Percentiles rank a stretch among this genome's conserved stretches.
phyloP scores from a whole-genome alignment of 768 basidiomycete species.

The Podaxis rugospora region DNA sequence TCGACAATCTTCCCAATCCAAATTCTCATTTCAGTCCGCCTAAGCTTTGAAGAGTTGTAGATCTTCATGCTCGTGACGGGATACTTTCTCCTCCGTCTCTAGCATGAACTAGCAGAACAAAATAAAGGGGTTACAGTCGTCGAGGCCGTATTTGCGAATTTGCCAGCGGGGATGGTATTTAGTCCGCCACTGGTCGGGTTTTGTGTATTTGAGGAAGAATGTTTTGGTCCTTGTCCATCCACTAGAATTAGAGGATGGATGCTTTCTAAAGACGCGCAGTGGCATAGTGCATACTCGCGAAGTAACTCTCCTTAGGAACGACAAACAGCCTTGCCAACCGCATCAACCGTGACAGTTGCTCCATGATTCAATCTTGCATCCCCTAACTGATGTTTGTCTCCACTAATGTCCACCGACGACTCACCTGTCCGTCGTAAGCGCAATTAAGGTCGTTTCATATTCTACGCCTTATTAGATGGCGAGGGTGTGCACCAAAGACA shows the following conservation, averaged over 20 bases:
- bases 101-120: not conserved
- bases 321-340: no score
- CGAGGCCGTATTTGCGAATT: conserved; percentile 6
- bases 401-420: no score
- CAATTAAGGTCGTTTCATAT: no score
- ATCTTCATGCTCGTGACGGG: not conserved
- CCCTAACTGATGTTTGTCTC: no score
- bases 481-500: no score
- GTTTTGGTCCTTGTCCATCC: not conserved
- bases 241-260: not conserved
- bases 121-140: not conserved
- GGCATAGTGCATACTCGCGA: no score
- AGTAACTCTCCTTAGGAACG: not conserved
- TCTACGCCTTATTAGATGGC: no score
- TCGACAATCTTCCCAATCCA: not conserved
- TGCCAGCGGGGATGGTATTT: conserved; percentile 4
- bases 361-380: no score
- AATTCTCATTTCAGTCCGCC: not conserved
- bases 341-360: no score
- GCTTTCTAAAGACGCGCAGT: no score
- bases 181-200: conserved; percentile 1
- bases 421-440: no score
- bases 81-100: not conserved
- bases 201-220: not conserved
- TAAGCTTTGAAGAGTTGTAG: not conserved